Base-by-base conservation (phyloP, 2,329 filamentous ascomycete species). In the Neofusicoccum umdonicola region DNA sequence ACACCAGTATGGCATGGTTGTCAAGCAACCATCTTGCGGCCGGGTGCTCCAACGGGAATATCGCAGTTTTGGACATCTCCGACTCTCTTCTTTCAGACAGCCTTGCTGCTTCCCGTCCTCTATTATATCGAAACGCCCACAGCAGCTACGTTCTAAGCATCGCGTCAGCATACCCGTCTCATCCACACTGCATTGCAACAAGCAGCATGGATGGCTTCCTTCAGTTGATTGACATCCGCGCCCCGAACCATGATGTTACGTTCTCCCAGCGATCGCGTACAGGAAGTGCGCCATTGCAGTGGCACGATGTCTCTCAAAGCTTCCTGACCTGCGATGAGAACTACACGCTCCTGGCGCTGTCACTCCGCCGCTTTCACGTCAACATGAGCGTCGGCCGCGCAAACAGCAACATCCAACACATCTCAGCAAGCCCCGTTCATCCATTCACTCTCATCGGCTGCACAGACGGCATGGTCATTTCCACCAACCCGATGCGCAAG, bases 1-100 rank as follows among this genome's bases (percentile, higher is more conserved):
- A 81, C 67, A 86, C 85, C 8, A 83, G 79, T 66, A 67, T 88
- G 12, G 75, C 82, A 17, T 89, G 86, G 85, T 74, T 88, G 13
- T 86, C 84, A 11, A 78, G 80, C 2, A 82, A 77, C 13, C 81
- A 85, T 44, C 74, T 89, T 62, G 82, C 82, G 3, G 82, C 83
- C 19, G 84, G 83, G 35, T 84, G 82, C 62, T 81, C 86, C 7
- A 83, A 85, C 68, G 87, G 87, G 3, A 84, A 78, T 63, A 74
- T 88, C 3, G 83, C 80, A 4, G 74, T 87, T 27, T 88, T 83
- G 79, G 83, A 79, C 66, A 62, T 79, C 74, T 80, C 65, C 60
- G 68, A n/a, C 76, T 81, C 61, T 70, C 79, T 37, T 74, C 67
- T 7, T 68, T 74, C 31, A 51, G 37, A 22, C n/a, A 22, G 37